Conservation (phyloP, 257 asterid species). For the Scutellaria barbata region DNA sequence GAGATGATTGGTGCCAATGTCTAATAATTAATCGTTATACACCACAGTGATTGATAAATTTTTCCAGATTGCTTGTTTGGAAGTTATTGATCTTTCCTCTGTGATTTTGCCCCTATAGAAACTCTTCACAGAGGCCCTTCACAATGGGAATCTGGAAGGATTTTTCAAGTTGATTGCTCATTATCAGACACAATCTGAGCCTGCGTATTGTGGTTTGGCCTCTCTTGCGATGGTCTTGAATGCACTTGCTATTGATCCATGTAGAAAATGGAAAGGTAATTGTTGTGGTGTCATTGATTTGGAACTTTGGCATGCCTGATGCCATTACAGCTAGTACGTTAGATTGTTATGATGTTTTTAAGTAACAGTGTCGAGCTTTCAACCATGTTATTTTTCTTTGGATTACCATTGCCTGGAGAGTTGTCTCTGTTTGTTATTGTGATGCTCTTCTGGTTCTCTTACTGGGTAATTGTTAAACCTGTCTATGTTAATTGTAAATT, state of each 20-base stretch:
- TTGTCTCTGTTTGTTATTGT: background rate
- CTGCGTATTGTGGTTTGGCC: constrained; percentile 81
- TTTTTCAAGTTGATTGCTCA: constrained; percentile 69
- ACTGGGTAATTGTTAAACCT: background rate
- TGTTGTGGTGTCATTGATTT: background rate
- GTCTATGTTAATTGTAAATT: background rate
- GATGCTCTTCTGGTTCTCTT: constrained; percentile 1
- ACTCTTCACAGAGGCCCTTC: constrained; percentile 62
- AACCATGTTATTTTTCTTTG: background rate
- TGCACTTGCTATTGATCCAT: constrained; percentile 83
- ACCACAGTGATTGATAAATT: background rate
- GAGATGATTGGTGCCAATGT: background rate
- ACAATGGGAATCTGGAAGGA: constrained; percentile 71
- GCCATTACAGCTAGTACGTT: background rate
- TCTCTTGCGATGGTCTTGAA: constrained; percentile 77
- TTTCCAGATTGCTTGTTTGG: background rate
- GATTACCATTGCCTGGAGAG: background rate
- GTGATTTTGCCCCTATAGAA: constrained; percentile 47
- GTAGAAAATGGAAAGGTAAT: constrained; percentile 81
- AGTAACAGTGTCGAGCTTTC: background rate
- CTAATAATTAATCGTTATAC: background rate
- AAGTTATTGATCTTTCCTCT: constrained; percentile 19
- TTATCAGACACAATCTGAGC: constrained; percentile 84
- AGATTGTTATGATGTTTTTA: background rate
- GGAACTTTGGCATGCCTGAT: background rate